Evolutionary conservation across 2,329 filamentous ascomycete species (phyloP).

Genomic region (Fusarium torulosum): DNA sequence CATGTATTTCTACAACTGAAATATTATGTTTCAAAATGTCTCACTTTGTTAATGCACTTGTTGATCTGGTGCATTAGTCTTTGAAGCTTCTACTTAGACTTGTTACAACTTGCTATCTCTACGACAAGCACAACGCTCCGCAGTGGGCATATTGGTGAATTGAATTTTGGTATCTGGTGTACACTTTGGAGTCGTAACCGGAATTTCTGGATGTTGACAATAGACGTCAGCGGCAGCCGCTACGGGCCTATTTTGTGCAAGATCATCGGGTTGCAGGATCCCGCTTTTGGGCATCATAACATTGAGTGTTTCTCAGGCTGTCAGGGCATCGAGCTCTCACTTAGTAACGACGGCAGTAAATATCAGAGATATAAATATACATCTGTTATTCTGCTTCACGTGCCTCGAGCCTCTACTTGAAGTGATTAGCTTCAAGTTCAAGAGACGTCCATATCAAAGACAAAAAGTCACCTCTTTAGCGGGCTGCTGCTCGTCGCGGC

Average conservation of each 20-base stretch:
- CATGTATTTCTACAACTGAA: not conserved
- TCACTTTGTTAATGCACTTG: not conserved
- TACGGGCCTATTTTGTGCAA: conserved; percentile 13
- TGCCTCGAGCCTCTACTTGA: not conserved
- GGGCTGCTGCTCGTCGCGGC: not conserved
- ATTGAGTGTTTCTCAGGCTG: not conserved
- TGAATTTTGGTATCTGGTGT: not conserved
- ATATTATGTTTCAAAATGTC: conserved; percentile 1
- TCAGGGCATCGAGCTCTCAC: not conserved
- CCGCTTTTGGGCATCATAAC: conserved; percentile 1
- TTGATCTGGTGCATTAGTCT: not conserved
- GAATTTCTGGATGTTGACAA: conserved; percentile 13
- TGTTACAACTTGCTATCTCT: no score
- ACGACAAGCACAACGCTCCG: not conserved
- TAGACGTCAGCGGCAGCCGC: conserved; percentile 36
- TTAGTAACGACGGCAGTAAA: not conserved
- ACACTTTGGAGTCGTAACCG: conserved; percentile 6
- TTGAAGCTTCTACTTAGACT: not conserved
- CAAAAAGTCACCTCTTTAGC: not conserved
- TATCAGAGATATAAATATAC: not conserved
- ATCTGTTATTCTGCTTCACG: not conserved
- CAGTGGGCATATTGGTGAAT: not conserved
- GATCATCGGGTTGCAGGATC: conserved; percentile 15
- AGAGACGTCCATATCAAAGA: not conserved
- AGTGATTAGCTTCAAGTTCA: no score